Percentiles rank a stretch among this genome's conserved stretches.
phyloP scores from a whole-genome alignment of 2,329 filamentous ascomycete genomes.

The Fusarium continuum region DNA sequence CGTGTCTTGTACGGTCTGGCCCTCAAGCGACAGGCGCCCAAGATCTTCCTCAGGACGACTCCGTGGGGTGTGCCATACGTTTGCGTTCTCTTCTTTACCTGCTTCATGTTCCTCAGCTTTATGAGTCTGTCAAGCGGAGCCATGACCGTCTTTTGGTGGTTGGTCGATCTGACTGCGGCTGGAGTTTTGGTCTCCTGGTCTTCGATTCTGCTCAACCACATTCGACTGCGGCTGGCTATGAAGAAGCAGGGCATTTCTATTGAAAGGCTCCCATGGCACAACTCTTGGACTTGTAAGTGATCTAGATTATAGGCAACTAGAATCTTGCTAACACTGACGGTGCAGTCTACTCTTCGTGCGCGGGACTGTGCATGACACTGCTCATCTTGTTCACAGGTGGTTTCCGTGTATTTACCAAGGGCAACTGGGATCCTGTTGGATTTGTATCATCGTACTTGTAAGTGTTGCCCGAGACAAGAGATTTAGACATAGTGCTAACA shows the following conservation, averaged over 20 bases:
- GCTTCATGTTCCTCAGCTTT: conserved; percentile 67
- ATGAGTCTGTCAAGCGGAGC: conserved; percentile 66
- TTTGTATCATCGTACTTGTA: conserved; percentile 72
- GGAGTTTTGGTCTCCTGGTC: conserved; percentile 73
- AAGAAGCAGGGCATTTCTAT: conserved; percentile 62
- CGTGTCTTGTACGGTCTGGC: conserved; percentile 68
- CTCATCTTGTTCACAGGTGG: conserved; percentile 76
- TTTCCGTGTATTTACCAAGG: conserved; percentile 69
- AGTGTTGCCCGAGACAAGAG: conserved; percentile 41
- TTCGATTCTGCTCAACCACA: conserved; percentile 67
- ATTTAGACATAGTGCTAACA: conserved; percentile 13
- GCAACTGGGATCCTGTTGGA: conserved; percentile 64
- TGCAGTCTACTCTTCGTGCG: conserved; percentile 68
- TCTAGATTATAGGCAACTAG: fast-evolving
- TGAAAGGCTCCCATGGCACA: conserved; percentile 67
- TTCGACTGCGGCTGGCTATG: conserved; percentile 64
- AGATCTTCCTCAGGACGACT: conserved; percentile 66
- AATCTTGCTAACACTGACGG: not conserved
- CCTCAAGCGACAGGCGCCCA: conserved; percentile 66
- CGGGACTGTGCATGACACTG: conserved; percentile 67
- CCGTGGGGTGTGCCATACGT: conserved; percentile 70
- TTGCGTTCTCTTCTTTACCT: conserved; percentile 62
- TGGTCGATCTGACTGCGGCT: conserved; percentile 68
- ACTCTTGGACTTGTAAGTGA: conserved; percentile 67
- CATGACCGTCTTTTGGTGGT: conserved; percentile 72